Evolutionary conservation across 306 rosid species (phyloP).

Genomic region (Alnus rubra): DNA sequence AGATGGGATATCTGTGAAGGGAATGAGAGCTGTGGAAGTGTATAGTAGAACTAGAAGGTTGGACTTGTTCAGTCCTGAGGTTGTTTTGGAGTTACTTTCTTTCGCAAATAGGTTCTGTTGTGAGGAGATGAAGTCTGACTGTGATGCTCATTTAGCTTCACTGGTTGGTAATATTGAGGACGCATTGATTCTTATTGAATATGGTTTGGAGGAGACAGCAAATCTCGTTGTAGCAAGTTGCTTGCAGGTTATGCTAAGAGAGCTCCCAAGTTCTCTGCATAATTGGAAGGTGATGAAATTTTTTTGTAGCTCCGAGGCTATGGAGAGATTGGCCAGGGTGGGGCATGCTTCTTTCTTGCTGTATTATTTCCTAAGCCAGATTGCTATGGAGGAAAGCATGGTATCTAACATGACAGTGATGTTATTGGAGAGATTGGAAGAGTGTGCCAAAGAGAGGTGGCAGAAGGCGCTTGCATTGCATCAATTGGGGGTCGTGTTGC

Average conservation of each 20-base stretch:
- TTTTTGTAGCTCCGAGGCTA: constrained; percentile 50
- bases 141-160: constrained; percentile 70
- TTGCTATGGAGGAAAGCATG: constrained; percentile 75
- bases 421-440: constrained; percentile 66
- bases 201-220: constrained; percentile 73
- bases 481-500: constrained; percentile 67
- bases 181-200: constrained; percentile 68
- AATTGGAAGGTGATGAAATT: constrained; percentile 46
- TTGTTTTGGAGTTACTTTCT: constrained; percentile 66
- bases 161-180: constrained; percentile 51
- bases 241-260: constrained; percentile 72
- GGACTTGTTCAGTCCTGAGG: constrained; percentile 49
- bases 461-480: constrained; percentile 66
- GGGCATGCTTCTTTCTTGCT: constrained; percentile 64
- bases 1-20: constrained; percentile 59
- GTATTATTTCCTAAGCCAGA: constrained; percentile 75
- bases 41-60: constrained; percentile 67
- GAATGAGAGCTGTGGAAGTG: constrained; percentile 68
- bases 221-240: constrained; percentile 66
- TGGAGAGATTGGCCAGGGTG: constrained; percentile 50
- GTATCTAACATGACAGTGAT: constrained; percentile 55
- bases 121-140: constrained; percentile 66
- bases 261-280: constrained; percentile 54
- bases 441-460: constrained; percentile 64
- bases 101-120: constrained; percentile 82